Evolutionary conservation across 1,139 yeast species (phyloP), one percentile per base, ranked within the genome.

Genomic region (Hemisphaericaspora subhashii): DNA sequence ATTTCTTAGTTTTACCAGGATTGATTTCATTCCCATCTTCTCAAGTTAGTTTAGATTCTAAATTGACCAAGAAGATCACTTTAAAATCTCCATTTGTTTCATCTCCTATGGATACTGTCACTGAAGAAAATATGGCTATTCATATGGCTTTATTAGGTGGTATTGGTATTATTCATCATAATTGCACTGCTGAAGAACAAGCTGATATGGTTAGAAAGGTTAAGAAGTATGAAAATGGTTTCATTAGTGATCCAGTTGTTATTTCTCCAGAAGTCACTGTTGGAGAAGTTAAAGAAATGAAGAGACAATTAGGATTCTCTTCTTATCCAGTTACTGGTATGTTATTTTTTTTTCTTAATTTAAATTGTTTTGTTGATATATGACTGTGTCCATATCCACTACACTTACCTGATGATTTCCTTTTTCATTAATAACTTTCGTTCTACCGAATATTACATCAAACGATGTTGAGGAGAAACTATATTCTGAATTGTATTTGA

Each of bases 241-340:
- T 92, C 74, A 94, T 92, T 61, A 86, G 84, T 57, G 95, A 88
- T 56, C 98, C 99, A 32, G 79, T 92, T 47, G 97, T 87, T 43
- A 79, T 92, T 50, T 56, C 84, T 33, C 95, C 96, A 44, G 58
- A 68, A 21, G 67, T 72, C 50, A 84, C 96, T 43, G 95, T 92
- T 53, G 88, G 83, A 46, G 88, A 89, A 58, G 86, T 88, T 52
- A 85, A 79, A 69, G 63, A 63, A 35, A 77, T 88, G 77, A 84
- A 85, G 68, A 70, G 71, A 50, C 56, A 70, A 48, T 79, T 83
- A 47, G 99, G 99, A 41, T 94, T 92, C 68, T 89, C 98, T 53
- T 94, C 97, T 40, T 92, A 89, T 84, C 98, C 98, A 54, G 96
- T 92, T 62, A 94, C 98, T 69, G 97, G 98, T 92, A 87, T 76